phyloP scores from a whole-genome alignment of 2,329 filamentous ascomycete species.

The Ophiostoma sp. region DNA sequence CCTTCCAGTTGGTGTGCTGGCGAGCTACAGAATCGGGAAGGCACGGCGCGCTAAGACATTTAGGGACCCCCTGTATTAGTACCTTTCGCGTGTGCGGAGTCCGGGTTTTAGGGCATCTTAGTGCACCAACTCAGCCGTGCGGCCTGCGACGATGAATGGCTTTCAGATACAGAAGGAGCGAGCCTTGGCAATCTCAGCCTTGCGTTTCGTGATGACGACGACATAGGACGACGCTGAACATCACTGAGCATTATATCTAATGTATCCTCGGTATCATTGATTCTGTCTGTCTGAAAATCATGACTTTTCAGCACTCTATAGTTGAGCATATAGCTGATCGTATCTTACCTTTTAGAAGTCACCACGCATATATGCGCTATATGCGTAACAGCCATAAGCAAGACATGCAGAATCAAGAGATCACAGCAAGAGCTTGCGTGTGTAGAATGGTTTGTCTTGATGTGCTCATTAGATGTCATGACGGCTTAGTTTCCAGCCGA shows the following conservation, averaged over 20 bases:
- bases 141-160: background rate
- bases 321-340: too few species aligned
- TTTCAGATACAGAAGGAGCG: background rate
- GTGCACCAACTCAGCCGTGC: background rate
- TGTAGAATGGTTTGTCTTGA: too few species aligned
- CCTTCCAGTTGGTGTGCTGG: background rate
- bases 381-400: too few species aligned
- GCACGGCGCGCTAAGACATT: background rate
- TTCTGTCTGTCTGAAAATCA: too few species aligned
- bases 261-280: too few species aligned
- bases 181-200: slow-evolving; percentile 22
- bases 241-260: background rate
- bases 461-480: too few species aligned
- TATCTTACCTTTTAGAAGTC: too few species aligned
- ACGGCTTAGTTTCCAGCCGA: too few species aligned
- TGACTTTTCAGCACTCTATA: too few species aligned
- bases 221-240: background rate
- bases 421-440: too few species aligned
- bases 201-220: slow-evolving; percentile 4
- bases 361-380: too few species aligned
- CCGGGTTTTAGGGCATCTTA: background rate
- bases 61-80: background rate
- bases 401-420: too few species aligned
- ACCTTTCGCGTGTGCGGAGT: background rate
- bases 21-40: background rate